phyloP scores from a whole-genome alignment of 768 basidiomycete species.

The Pulveroboletus sp. region DNA sequence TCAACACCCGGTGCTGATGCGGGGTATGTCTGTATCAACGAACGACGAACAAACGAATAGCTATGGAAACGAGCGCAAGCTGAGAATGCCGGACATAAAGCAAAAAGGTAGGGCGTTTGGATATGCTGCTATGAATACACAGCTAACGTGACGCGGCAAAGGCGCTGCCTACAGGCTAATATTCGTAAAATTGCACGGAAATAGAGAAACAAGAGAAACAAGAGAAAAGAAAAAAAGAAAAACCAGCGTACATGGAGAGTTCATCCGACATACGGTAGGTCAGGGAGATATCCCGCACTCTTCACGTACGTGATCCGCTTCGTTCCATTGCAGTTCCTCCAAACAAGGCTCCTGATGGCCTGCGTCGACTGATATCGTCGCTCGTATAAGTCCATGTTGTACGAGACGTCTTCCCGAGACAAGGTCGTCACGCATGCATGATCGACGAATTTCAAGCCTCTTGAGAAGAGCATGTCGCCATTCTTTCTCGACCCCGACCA shows the following conservation, averaged over 20 bases:
- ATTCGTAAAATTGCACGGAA: conserved; percentile 14
- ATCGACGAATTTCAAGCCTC: conserved; percentile 34
- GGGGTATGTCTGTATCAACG: conserved; percentile 4
- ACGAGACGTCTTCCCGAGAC: conserved; percentile 28
- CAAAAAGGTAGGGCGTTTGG: conserved; percentile 11
- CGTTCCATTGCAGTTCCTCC: conserved; percentile 29
- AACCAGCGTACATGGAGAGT: neutral
- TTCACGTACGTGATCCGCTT: conserved; percentile 29
- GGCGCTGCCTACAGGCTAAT: conserved; percentile 15
- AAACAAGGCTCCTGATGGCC: conserved; percentile 23
- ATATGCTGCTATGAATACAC: conserved; percentile 19
- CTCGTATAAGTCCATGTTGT: conserved; percentile 31
- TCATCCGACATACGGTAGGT: conserved; percentile 19
- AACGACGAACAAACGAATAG: conserved; percentile 14
- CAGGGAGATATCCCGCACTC: conserved; percentile 26
- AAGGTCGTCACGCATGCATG: conserved; percentile 42
- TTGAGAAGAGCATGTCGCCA: conserved; percentile 27
- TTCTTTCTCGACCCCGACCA: conserved; percentile 32
- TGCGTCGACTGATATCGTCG: conserved; percentile 27
- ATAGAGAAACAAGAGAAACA: neutral
- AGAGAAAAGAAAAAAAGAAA: neutral
- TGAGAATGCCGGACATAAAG: conserved; percentile 8
- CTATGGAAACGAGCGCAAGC: conserved; percentile 21
- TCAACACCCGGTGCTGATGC: neutral
- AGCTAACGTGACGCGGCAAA: conserved; percentile 9